These are phyloP conservation scores for Papiliotrema terrestris DNA, from an alignment of 1,284 basidiomycete species.

Conservation along the genomic window DNA sequence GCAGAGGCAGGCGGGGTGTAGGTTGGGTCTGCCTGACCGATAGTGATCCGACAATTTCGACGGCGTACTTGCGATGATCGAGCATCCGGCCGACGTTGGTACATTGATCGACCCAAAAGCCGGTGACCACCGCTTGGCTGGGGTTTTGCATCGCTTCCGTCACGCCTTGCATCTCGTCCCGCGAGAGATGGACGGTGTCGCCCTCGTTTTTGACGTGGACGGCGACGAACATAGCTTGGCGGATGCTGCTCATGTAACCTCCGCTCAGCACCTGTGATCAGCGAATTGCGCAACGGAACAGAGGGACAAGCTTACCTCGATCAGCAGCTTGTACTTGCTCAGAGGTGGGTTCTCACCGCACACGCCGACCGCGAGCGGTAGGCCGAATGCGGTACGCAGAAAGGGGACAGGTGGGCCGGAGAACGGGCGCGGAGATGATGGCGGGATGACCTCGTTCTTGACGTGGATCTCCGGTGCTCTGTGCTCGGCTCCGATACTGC, in stretches of 20 bases:
- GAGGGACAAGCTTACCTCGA: not conserved
- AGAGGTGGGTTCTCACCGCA: not conserved
- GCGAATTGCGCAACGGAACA: not conserved
- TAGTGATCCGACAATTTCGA: not conserved
- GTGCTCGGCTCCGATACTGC: too few species aligned
- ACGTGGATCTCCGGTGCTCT: too few species aligned
- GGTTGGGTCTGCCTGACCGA: too few species aligned
- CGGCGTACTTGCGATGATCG: not conserved
- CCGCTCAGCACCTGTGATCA: not conserved
- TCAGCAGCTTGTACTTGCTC: not conserved
- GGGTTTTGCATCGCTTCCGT: not conserved
- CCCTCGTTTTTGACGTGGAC: not conserved
- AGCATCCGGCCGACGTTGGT: not conserved
- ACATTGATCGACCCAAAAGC: not conserved
- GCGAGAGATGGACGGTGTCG: not conserved
- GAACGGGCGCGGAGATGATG: too few species aligned
- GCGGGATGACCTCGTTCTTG: too few species aligned
- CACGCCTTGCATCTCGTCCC: not conserved
- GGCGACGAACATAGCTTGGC: not conserved
- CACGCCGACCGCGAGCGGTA: not conserved
- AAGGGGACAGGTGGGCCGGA: not conserved
- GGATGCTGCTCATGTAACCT: not conserved
- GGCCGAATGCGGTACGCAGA: not conserved
- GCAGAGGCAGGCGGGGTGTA: too few species aligned
- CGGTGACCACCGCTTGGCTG: not conserved